Percentiles rank a stretch among this genome's conserved stretches.
phyloP scores from a whole-genome alignment of 768 basidiomycete genomes.

The Psilocybe cubensis region DNA sequence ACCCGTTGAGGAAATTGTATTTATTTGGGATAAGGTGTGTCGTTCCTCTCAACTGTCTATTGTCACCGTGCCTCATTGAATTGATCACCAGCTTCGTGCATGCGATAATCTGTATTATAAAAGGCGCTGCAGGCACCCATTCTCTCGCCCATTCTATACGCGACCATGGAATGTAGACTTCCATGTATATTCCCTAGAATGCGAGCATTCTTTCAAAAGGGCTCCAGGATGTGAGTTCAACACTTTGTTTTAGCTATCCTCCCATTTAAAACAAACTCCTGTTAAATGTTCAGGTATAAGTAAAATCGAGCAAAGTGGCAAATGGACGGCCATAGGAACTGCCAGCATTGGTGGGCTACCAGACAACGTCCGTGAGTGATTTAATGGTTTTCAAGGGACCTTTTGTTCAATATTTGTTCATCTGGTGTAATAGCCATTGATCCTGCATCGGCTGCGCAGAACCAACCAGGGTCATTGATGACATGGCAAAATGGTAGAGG shows the following conservation, averaged over 20 bases:
- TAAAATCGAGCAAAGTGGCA: conserved; percentile 49
- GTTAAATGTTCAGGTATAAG: conserved; percentile 42
- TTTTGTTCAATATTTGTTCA: not conserved
- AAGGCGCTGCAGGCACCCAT: conserved; percentile 4
- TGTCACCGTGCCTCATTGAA: not conserved
- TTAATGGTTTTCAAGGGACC: conserved; percentile 10
- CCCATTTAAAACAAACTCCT: not conserved
- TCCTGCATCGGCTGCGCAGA: conserved; percentile 47
- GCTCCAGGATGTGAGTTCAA: conserved; percentile 46
- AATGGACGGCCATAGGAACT: conserved; percentile 46
- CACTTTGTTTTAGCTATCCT: not conserved
- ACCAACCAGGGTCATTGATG: conserved; percentile 49
- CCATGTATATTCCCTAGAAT: conserved; percentile 20
- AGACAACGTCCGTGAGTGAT: conserved; percentile 35
- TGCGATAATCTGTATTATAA: conserved; percentile 13
- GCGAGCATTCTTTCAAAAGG: conserved; percentile 39
- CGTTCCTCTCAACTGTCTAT: not conserved
- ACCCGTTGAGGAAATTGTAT: no score
- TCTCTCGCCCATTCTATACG: not conserved
- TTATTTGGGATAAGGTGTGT: conserved; percentile 22
- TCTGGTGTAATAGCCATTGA: not conserved
- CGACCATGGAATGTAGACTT: conserved; percentile 23
- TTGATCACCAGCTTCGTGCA: conserved; percentile 5
- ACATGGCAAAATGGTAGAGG: conserved; percentile 35
- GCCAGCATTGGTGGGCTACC: conserved; percentile 48